Percentiles rank a stretch among this genome's conserved stretches.
Conservation (phyloP, 2,329 filamentous ascomycete species). For the Blastomyces parvus region DNA sequence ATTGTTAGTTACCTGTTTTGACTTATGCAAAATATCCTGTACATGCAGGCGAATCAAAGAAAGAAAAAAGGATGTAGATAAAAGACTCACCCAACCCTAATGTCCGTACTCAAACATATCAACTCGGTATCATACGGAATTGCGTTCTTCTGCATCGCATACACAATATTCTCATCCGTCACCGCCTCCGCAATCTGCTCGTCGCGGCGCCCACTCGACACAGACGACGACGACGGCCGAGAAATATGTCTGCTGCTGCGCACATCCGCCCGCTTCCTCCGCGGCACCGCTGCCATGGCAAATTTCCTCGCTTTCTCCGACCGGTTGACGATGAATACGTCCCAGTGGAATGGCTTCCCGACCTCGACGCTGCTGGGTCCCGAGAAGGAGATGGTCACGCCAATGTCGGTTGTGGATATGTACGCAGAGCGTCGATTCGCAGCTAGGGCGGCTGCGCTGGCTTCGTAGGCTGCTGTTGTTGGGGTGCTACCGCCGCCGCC, state of each 20-base stretch:
- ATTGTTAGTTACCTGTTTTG: not conserved
- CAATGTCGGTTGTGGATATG: slow-evolving; percentile 31
- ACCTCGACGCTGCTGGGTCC: slow-evolving; percentile 42
- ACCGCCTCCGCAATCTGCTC: slow-evolving; percentile 42
- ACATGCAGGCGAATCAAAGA: not conserved
- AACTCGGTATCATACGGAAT: slow-evolving; percentile 43
- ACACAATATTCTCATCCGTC: slow-evolving; percentile 48
- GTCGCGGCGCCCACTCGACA: slow-evolving; percentile 24
- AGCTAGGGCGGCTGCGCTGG: slow-evolving; percentile 11
- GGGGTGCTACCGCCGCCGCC: slow-evolving; percentile 7
- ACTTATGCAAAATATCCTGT: not conserved
- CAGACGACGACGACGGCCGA: slow-evolving; percentile 39
- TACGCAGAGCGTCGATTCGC: slow-evolving; percentile 28
- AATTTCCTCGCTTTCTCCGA: slow-evolving; percentile 46
- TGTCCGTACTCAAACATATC: slow-evolving; percentile 48
- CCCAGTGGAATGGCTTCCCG: slow-evolving; percentile 47
- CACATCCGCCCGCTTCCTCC: slow-evolving; percentile 34
- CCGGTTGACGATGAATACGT: slow-evolving; percentile 51
- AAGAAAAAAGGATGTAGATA: not conserved
- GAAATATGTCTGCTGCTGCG: slow-evolving; percentile 32
- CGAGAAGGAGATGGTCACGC: slow-evolving; percentile 48
- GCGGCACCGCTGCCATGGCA: slow-evolving; percentile 45
- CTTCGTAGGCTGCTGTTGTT: not conserved
- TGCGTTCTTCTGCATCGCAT: slow-evolving; percentile 45
- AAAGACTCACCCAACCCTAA: slow-evolving; percentile 46